Evolutionary conservation across 768 basidiomycete genomes (phyloP).

Genomic region (Tylopilus rubrobrunneus): DNA sequence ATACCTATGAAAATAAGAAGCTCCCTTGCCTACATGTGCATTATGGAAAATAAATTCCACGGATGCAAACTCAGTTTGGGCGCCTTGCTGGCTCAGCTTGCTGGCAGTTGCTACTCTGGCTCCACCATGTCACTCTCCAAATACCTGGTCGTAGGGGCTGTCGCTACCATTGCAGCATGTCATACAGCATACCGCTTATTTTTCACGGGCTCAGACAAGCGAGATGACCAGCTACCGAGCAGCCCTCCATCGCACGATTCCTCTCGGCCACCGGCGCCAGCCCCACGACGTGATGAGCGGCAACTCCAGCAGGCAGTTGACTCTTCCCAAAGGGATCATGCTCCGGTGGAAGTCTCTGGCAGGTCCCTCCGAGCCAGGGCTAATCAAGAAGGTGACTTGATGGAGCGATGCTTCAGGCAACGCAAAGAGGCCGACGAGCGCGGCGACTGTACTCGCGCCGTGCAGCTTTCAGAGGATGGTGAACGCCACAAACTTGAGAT

Average conservation of each 20-base stretch:
- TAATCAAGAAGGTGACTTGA: constrained; percentile 70
- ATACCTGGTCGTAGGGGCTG: too few species aligned
- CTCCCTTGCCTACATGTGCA: too few species aligned
- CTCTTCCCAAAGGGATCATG: background rate
- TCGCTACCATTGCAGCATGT: too few species aligned
- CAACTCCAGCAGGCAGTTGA: constrained; percentile 2
- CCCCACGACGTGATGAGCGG: constrained; percentile 6
- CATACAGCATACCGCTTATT: too few species aligned
- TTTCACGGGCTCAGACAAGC: too few species aligned
- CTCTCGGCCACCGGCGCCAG: background rate
- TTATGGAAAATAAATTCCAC: too few species aligned
- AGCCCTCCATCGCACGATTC: background rate
- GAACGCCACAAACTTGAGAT: constrained; percentile 72
- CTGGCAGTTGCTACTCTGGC: too few species aligned
- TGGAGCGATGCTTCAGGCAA: constrained; percentile 60
- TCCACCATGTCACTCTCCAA: too few species aligned
- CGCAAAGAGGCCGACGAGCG: constrained; percentile 70
- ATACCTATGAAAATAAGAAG: too few species aligned
- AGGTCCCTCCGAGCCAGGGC: constrained; percentile 66
- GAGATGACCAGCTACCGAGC: background rate
- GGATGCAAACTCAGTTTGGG: too few species aligned
- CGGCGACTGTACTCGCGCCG: constrained; percentile 72
- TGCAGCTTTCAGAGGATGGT: constrained; percentile 77
- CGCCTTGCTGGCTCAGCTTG: too few species aligned
- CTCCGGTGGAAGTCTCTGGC: constrained; percentile 20